phyloP scores from a whole-genome alignment of 2,329 filamentous ascomycete species.

The Stagonosporopsis chrysanthemi region DNA sequence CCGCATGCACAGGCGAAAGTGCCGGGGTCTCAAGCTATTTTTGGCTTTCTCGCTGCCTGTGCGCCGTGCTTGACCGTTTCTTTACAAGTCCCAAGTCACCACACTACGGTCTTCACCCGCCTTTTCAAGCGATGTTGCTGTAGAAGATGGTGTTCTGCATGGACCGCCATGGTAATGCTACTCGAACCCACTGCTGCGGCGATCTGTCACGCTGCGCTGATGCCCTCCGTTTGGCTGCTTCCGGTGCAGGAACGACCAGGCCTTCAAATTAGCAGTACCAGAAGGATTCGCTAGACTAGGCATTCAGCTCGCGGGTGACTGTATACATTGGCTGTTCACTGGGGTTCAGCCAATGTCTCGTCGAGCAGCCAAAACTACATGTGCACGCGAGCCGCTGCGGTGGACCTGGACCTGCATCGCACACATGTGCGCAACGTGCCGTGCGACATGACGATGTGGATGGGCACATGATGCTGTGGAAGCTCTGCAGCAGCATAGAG shows the following conservation, averaged over 20 bases:
- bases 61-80: constrained; percentile 25
- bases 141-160: constrained; percentile 11
- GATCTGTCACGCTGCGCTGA: constrained; percentile 14
- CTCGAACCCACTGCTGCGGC: constrained; percentile 14
- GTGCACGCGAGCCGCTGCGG: constrained; percentile 15
- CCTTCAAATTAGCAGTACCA: constrained; percentile 15
- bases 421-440: constrained; percentile 17
- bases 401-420: constrained; percentile 9
- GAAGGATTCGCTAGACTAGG: constrained; percentile 17
- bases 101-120: constrained; percentile 12
- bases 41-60: constrained; percentile 39
- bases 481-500: constrained; percentile 15
- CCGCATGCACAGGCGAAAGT: constrained; percentile 33
- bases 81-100: constrained; percentile 22
- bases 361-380: constrained; percentile 1
- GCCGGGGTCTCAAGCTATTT: constrained; percentile 30
- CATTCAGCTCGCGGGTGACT: constrained; percentile 8
- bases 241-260: neutral
- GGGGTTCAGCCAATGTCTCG: constrained; percentile 5
- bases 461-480: neutral
- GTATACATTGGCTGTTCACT: constrained; percentile 4
- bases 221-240: constrained; percentile 2
- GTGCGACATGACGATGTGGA: constrained; percentile 4
- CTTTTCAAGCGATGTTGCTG: constrained; percentile 15
- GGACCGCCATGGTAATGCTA: constrained; percentile 10